phyloP scores from a whole-genome alignment of 257 asterid species.

The Solanum piurae region DNA sequence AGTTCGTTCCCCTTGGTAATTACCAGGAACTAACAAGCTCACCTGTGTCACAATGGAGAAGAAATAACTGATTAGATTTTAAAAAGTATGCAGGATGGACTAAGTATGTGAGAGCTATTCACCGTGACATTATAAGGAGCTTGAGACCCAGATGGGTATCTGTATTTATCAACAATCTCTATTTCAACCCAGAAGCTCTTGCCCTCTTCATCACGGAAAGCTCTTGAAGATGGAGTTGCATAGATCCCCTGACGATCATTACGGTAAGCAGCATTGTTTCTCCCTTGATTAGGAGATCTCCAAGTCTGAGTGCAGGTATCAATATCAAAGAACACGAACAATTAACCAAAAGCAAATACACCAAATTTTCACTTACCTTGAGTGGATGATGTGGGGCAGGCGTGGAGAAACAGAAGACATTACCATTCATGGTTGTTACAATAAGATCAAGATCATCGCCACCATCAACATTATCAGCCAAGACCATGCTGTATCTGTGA shows the following conservation, averaged over 20 bases:
- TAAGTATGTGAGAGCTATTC: constrained; percentile 3
- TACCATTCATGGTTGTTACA: constrained; percentile 97
- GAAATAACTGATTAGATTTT: not conserved
- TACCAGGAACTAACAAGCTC: constrained; percentile 94
- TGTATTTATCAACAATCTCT: constrained; percentile 72
- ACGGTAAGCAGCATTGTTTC: constrained; percentile 71
- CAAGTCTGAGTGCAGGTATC: constrained; percentile 51
- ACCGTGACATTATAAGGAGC: constrained; percentile 96
- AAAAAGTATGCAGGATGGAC: not conserved
- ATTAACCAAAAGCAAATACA: not conserved
- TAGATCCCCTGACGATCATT: constrained; percentile 71
- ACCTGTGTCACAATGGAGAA: constrained; percentile 27
- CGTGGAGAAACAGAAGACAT: constrained; percentile 95
- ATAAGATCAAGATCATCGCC: constrained; percentile 98
- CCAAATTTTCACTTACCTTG: constrained; percentile 36
- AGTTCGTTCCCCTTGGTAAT: constrained; percentile 95
- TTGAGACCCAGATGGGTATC: constrained; percentile 85
- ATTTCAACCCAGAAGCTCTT: constrained; percentile 88
- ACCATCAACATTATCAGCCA: constrained; percentile 97
- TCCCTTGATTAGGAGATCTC: constrained; percentile 80
- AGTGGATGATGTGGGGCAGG: constrained; percentile 98
- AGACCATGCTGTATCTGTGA: constrained; percentile 94
- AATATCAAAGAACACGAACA: not conserved
- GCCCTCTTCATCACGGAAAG: constrained; percentile 98
- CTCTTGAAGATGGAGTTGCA: constrained; percentile 78